Evolutionary conservation across 1,139 yeast species (phyloP), one percentile per base, ranked within the genome.

Genomic region (Tardiomyces blankii): DNA sequence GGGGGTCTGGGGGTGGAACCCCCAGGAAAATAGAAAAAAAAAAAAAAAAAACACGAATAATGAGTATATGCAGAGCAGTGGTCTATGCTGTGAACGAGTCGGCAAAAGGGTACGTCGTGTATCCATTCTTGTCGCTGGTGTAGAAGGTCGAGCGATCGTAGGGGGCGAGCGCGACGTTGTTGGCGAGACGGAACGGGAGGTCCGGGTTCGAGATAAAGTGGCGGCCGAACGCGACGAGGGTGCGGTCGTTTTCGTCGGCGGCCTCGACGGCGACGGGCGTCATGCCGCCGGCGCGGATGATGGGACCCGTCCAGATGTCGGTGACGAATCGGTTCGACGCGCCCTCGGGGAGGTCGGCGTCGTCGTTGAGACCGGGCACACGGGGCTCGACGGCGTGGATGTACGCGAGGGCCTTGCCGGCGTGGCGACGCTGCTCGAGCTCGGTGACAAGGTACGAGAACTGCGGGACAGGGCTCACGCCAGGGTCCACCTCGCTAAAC

Each of bases 141-240:
- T 72, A 72, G 51, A 72, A 72, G 1, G 64, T 60, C 9, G 53
- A 39, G 48, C 75, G 60, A 45, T 72, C 61, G 48, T 69, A 69
- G 18, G 51, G 49, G 25, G 63, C 66, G 51, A 77, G 63, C 18
- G 63, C 59, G 23, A 51, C 44, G 11, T 71, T 71, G 30, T 71
- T 58, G 45, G 63, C 59, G 46, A 77, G 59, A 52, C 76, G 65
- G 13, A 62, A 48, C 3, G 69, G 70, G 42, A 78, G 64, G 57
- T 78, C 82, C 0, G 82, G 82, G 59, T 76, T 77, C 19, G 80
- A 65, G 30, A 68, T 68, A 52, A 65, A 77, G 47, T 60, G 63
- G 51, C 81, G 64, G n/a, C 75, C 73, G 50, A 69, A 62, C 1
- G 66, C 75, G 51, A 72, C 58, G 40, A 71, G 50, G 1, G 73